Evolutionary conservation across 352 stramenopile species (phyloP).

Genomic region (Pythium chondricola): DNA sequence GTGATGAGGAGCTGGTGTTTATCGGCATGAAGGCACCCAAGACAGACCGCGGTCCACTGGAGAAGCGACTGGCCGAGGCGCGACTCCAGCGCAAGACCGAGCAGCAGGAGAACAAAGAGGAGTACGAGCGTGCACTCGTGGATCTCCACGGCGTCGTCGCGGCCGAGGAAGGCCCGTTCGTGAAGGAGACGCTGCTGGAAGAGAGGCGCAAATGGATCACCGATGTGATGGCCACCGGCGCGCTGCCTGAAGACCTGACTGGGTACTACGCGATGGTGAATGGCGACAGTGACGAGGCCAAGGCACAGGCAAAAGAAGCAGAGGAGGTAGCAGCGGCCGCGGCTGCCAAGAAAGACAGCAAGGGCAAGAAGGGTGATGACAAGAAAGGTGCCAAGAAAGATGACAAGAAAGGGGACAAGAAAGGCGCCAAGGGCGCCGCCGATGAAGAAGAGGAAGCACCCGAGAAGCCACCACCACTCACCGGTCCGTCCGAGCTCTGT

Average conservation of each 20-base stretch:
- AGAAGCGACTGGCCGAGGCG: slow-evolving; percentile 72
- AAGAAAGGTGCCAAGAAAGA: slow-evolving; percentile 36
- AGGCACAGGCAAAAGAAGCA: slow-evolving; percentile 57
- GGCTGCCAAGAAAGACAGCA: slow-evolving; percentile 30
- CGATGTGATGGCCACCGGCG: slow-evolving; percentile 78
- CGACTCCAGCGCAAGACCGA: slow-evolving; percentile 84
- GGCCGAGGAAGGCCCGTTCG: slow-evolving; percentile 89
- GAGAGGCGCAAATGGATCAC: slow-evolving; percentile 92
- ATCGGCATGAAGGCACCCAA: slow-evolving; percentile 89
- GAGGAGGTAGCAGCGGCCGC: slow-evolving; percentile 26
- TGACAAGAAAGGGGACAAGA: slow-evolving; percentile 45
- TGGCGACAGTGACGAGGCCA: slow-evolving; percentile 26
- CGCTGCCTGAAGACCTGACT: slow-evolving; percentile 87
- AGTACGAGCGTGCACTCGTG: slow-evolving; percentile 84
- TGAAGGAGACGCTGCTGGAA: slow-evolving; percentile 89
- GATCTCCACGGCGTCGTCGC: slow-evolving; percentile 80
- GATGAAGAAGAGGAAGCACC: slow-evolving; percentile 53
- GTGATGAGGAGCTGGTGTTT: slow-evolving; percentile 86
- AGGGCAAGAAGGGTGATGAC: slow-evolving; percentile 37
- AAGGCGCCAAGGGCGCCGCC: slow-evolving; percentile 42
- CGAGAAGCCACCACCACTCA: slow-evolving; percentile 81
- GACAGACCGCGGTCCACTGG: slow-evolving; percentile 48
- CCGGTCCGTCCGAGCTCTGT: slow-evolving; percentile 86
- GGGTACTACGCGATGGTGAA: slow-evolving; percentile 79
- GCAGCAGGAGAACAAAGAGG: slow-evolving; percentile 89